Conservation (phyloP, 345 rosid species). For the Limnanthes douglasii region DNA sequence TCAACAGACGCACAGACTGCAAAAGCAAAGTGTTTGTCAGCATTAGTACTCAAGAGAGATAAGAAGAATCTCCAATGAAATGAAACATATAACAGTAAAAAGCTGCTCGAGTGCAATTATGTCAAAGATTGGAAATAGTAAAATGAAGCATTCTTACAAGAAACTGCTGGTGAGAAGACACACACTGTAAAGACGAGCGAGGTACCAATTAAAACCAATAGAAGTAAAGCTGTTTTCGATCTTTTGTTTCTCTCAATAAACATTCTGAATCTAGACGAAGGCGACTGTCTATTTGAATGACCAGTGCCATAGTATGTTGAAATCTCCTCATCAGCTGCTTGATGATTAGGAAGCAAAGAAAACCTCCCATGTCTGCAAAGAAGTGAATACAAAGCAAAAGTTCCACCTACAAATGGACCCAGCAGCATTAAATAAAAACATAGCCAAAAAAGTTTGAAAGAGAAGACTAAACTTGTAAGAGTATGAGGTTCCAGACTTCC, state of each 20-base stretch:
- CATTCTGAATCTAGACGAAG: conserved; percentile 31
- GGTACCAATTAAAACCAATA: conserved; percentile 61
- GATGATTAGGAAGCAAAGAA: conserved; percentile 82
- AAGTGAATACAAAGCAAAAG: conserved; percentile 70
- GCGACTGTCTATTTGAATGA: conserved; percentile 24
- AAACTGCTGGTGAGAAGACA: conserved; percentile 75
- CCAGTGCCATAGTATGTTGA: conserved; percentile 47
- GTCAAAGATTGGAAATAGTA: conserved; percentile 2
- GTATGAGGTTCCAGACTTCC: too few relatives aligned
- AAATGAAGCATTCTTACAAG: conserved; percentile 26
- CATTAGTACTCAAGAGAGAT: conserved; percentile 2
- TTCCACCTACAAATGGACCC: conserved; percentile 52
- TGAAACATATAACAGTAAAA: not conserved
- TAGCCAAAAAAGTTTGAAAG: too few relatives aligned
- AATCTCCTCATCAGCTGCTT: conserved; percentile 88
- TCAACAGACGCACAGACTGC: conserved; percentile 77
- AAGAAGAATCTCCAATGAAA: not conserved
- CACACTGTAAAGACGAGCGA: conserved; percentile 45
- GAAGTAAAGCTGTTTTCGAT: conserved; percentile 52
- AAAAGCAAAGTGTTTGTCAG: conserved; percentile 14
- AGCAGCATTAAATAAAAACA: too few relatives aligned
- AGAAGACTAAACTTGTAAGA: too few relatives aligned
- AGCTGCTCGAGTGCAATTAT: not conserved
- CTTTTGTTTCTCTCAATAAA: conserved; percentile 46
- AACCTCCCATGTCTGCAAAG: conserved; percentile 73